phyloP scores from a whole-genome alignment of 208 protist species.

The Acanthamoeba royreba region DNA sequence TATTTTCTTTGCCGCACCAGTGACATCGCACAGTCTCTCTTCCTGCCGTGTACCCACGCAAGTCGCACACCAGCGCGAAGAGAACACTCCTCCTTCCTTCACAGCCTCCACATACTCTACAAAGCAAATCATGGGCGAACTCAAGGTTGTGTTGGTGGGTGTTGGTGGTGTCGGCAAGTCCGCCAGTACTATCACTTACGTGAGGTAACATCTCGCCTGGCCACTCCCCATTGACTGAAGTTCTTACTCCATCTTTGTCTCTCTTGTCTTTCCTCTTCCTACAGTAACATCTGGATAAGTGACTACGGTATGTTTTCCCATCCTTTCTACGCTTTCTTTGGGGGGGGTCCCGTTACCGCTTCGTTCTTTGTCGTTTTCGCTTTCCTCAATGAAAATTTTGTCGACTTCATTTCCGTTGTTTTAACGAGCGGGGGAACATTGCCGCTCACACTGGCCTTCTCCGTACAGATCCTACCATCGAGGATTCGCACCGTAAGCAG shows the following conservation, averaged over 20 bases:
- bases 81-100: too few relatives aligned
- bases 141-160: slow-evolving; percentile 33
- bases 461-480: slow-evolving; percentile 66
- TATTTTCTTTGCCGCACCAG: too few relatives aligned
- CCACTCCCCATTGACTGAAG: too few relatives aligned
- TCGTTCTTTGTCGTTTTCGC: not conserved
- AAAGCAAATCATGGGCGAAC: not conserved
- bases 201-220: too few relatives aligned
- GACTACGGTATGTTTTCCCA: not conserved
- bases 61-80: too few relatives aligned
- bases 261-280: too few relatives aligned
- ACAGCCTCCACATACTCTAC: too few relatives aligned
- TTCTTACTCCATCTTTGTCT: too few relatives aligned
- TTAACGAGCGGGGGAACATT: too few relatives aligned
- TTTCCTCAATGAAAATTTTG: not conserved
- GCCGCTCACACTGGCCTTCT: not conserved
- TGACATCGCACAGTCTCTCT: too few relatives aligned
- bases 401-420: not conserved
- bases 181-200: slow-evolving; percentile 5
- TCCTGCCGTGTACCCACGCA: too few relatives aligned
- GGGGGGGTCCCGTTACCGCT: not conserved
- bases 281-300: slow-evolving; percentile 5
- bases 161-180: slow-evolving; percentile 35
- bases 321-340: not conserved
- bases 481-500: slow-evolving; percentile 67